Base-by-base conservation (phyloP, 2,329 filamentous ascomycete species). In the Colletotrichum coccodes region DNA sequence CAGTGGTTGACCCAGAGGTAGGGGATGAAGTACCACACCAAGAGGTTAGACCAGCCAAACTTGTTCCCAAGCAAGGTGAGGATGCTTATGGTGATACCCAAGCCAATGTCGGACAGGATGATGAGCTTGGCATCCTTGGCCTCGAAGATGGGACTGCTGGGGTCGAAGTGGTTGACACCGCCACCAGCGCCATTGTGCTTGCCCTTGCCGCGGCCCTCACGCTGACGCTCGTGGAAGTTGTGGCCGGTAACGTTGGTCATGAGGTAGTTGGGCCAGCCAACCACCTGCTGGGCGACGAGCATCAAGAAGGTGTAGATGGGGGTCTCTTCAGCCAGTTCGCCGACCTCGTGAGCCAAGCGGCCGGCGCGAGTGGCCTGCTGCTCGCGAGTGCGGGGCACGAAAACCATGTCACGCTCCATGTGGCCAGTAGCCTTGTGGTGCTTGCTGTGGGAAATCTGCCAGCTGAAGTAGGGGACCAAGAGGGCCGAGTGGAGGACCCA, bases 1-100 rank as follows among this genome's bases (percentile, higher is more conserved):
- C 95, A 98, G 89, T 98, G 94, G 89, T 98, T 97, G 64, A 98
- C 95, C 95, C 95, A 98, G 70, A 98, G 87, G 81, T 98, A 99
- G 42, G 96, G 96, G 68, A 97, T 78, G 77, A 95, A 90, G 84
- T 99, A 99, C 95, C 96, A 98, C 71, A 99, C 92, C 69, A 93
- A 84, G 79, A 98, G 86, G 86, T 98, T 98, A 78, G 85, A 80
- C 86, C 91, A 95, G 77, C 96, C 96, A 75, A 91, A 98, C 64
- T 82, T 92, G 80, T 90, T 90, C 75, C 91, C 91, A 73, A 98
- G 85, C 75, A 86, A 87, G 81, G 88, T 87, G 70, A 97, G 87
- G 59, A 82, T 85, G 70, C 86, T 83, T 64, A 84, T 83, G 64
- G 87, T 88, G 76, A 96, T 84, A 71, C 84, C 82, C 50, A 96